Evolutionary conservation across 2,329 filamentous ascomycete species (phyloP), one percentile per base, ranked within the genome.

Genomic region (Penicillium psychrosexuale): DNA sequence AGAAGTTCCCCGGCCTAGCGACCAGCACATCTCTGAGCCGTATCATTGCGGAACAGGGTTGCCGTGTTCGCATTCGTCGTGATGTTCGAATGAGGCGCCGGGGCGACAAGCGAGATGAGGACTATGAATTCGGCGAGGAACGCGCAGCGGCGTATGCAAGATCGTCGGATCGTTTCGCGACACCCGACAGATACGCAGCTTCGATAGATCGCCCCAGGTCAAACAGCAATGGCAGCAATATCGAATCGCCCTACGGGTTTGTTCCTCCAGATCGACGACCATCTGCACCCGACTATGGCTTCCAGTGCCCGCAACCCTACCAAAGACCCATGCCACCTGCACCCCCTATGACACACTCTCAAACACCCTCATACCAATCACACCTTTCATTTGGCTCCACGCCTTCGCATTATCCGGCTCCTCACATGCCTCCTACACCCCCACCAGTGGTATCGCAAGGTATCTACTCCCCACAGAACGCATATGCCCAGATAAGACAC

Each of bases 1-100:
- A 97, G 85, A 97, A 97, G 78, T 99, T 99, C 77, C 94, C 94
- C 15, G 94, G 93, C 17, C 79, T 97, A 56, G 88, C 89, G 42
- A 90, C 94, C 72, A 97, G 91, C 77, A 99, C 94, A 0, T 79
- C 83, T 12, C 80, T 97, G 47, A 97, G 92, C 75, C 88, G 92
- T 59, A 88, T 90, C 34, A 91, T 99, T 40, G 92, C 93, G 17
- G 93, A 99, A 73, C 94, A 99, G 75, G 94, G 94, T 55, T 97
- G 94, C 73, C 90, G 93, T 63, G 94, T 99, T 28, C 88, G 94
- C 43, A 99, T 99, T 67, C 85, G 94, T 53, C 89, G 94, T 60
- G 94, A 97, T 75, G 90, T 96, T 7, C 86, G 91, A 55, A 95
- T 96, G 89, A 86, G 91, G 74, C 87, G 90, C 68, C 86, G 91